A percentile compares a stretch with the other conserved stretches of the same genome.
These are phyloP conservation scores for Pleurozium schreberi DNA, from an alignment of 225 moss, liverwort and hornwort genomes.

Conservation along the genomic window DNA sequence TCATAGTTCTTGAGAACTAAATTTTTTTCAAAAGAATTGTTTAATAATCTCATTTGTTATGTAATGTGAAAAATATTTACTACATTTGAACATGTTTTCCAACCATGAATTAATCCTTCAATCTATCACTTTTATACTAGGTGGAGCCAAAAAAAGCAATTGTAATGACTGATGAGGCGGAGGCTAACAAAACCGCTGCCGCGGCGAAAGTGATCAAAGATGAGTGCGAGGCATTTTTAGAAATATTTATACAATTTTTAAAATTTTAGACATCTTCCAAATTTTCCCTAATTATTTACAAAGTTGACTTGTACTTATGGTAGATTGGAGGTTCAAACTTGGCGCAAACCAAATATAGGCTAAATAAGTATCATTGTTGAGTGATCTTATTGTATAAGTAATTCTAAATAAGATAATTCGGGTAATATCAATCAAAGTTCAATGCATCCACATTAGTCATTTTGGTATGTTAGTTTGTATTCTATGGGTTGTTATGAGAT, in stretches of 20 bases:
- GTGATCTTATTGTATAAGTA: too few species aligned
- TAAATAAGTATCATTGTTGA: not conserved
- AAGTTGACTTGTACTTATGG: too few species aligned
- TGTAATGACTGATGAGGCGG: slow-evolving; percentile 73
- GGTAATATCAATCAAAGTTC: not conserved
- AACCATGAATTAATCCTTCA: not conserved
- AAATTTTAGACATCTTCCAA: too few species aligned
- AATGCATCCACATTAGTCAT: not conserved
- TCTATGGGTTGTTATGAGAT: not conserved
- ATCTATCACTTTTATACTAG: not conserved
- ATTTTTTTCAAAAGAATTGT: not conserved
- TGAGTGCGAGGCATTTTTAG: slow-evolving; percentile 84
- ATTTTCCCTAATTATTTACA: too few species aligned
- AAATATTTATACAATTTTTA: too few species aligned
- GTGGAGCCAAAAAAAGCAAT: slow-evolving; percentile 89
- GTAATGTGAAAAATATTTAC: not conserved
- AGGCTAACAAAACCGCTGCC: slow-evolving; percentile 65
- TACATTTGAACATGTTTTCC: not conserved
- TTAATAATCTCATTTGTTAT: not conserved
- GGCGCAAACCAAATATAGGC: too few species aligned
- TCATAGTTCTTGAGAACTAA: not conserved
- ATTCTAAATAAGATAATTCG: too few species aligned
- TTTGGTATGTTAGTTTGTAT: not conserved
- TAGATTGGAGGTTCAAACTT: not conserved
- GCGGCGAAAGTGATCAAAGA: slow-evolving; percentile 87